A percentile compares a stretch with the other conserved stretches of the same genome.
Conservation (phyloP, 108 stramenopile genomes). For the Pseudonitzschia multistriata region DNA sequence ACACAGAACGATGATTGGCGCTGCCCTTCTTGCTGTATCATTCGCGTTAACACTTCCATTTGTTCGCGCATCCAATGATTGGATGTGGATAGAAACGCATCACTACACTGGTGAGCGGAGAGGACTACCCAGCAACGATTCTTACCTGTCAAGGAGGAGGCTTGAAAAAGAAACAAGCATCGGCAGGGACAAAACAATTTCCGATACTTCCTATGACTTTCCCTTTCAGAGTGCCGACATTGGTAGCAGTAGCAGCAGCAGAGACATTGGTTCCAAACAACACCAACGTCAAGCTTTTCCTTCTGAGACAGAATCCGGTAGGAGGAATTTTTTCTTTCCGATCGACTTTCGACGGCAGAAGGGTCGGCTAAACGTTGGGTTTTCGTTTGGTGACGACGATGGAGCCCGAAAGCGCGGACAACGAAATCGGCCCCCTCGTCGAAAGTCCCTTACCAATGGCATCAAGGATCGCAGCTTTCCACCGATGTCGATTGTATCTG, state of each 20-base stretch:
- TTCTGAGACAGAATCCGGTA: too few relatives aligned
- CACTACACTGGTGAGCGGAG: constrained; percentile 18
- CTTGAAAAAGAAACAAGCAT: background rate
- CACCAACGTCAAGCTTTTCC: too few relatives aligned
- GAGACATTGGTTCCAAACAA: background rate
- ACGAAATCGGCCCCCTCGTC: background rate
- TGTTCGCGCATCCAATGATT: background rate
- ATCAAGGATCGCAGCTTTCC: background rate
- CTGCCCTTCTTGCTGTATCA: too few relatives aligned
- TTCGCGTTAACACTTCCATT: too few relatives aligned
- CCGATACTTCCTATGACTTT: background rate
- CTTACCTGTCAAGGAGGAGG: background rate
- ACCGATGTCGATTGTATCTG: too few relatives aligned
- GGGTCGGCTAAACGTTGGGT: constrained; percentile 3
- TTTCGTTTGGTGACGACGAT: background rate
- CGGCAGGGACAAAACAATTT: background rate
- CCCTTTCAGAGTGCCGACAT: background rate
- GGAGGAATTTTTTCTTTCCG: constrained; percentile 3
- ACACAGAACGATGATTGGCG: too few relatives aligned
- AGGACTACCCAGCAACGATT: background rate
- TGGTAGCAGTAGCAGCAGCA: background rate
- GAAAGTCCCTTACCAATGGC: background rate
- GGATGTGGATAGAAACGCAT: constrained; percentile 24
- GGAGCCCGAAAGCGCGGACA: background rate
- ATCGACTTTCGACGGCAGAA: constrained; percentile 7